These are phyloP conservation scores for Candida adriatica DNA, from an alignment of 805 yeast genomes.

Conservation along the genomic window DNA sequence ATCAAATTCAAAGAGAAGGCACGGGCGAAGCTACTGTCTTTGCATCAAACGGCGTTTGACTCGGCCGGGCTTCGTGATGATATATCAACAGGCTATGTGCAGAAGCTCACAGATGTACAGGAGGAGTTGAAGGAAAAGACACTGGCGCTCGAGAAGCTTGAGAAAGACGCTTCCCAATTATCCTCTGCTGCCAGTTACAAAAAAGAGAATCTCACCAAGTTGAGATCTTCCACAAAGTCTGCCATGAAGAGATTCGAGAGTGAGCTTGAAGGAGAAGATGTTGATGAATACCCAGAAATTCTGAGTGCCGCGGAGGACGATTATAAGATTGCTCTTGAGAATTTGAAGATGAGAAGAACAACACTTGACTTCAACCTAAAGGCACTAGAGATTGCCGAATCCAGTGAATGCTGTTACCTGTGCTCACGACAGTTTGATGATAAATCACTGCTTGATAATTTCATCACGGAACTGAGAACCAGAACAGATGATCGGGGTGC, in stretches of 20 bases:
- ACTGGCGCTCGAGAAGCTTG: neutral
- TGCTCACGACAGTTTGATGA: constrained; percentile 63
- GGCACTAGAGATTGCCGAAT: constrained; percentile 59
- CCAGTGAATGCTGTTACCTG: constrained; percentile 54
- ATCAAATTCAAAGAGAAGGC: constrained; percentile 25
- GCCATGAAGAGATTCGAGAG: constrained; percentile 11
- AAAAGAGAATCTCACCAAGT: constrained; percentile 3
- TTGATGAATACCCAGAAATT: constrained; percentile 44
- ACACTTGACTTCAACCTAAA: constrained; percentile 61
- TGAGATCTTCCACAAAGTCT: constrained; percentile 5
- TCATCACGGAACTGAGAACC: constrained; percentile 25
- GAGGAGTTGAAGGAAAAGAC: constrained; percentile 7
- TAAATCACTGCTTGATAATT: constrained; percentile 18
- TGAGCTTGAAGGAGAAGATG: constrained; percentile 28
- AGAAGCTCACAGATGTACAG: constrained; percentile 11
- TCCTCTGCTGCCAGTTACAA: constrained; percentile 15
- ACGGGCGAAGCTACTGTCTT: constrained; percentile 23
- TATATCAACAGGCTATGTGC: neutral
- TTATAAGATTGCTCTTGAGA: constrained; percentile 53
- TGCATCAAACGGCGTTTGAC: constrained; percentile 21
- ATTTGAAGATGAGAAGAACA: constrained; percentile 61
- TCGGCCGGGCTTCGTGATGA: neutral
- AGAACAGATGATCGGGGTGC: constrained; percentile 28
- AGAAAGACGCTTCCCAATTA: constrained; percentile 7
- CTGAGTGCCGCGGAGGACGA: constrained; percentile 55